phyloP scores from a whole-genome alignment of 176 grass and related monocot species.

The Cymbopogon citratus region DNA sequence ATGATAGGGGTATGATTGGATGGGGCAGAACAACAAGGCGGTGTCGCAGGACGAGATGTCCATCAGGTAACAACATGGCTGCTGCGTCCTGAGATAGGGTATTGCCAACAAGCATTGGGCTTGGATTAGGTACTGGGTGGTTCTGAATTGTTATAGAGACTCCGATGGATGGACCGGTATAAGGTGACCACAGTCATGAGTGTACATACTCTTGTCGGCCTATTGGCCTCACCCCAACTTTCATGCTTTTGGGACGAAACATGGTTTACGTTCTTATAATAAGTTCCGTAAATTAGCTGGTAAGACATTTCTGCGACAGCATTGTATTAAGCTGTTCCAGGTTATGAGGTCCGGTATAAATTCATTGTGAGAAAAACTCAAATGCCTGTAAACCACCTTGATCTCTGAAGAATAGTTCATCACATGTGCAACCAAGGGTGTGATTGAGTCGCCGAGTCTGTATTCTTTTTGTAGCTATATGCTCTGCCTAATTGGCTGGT shows the following conservation, averaged over 20 bases:
- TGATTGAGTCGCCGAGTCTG: not conserved
- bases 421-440: not conserved
- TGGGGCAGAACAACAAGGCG: conserved; percentile 90
- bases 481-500: not conserved
- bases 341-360: conserved; percentile 16
- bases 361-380: conserved; percentile 21
- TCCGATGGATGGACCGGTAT: conserved; percentile 23
- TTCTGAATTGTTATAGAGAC: conserved; percentile 23
- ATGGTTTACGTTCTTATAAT: conserved; percentile 39
- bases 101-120: conserved; percentile 13
- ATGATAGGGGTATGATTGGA: conserved; percentile 56
- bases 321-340: conserved; percentile 25
- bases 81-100: conserved; percentile 30
- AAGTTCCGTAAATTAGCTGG: conserved; percentile 34
- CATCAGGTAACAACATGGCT: conserved; percentile 27
- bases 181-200: conserved; percentile 30
- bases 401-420: conserved; percentile 25
- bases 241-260: conserved; percentile 34
- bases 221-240: conserved; percentile 20
- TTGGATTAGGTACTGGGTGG: not conserved
- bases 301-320: conserved; percentile 31
- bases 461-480: conserved; percentile 2
- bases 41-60: conserved; percentile 65
- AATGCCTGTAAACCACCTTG: conserved; percentile 13
- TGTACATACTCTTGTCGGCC: conserved; percentile 39